These are phyloP conservation scores for Alopecurus myosuroides DNA, from an alignment of 176 grass and related monocot species.

Conservation along the genomic window DNA sequence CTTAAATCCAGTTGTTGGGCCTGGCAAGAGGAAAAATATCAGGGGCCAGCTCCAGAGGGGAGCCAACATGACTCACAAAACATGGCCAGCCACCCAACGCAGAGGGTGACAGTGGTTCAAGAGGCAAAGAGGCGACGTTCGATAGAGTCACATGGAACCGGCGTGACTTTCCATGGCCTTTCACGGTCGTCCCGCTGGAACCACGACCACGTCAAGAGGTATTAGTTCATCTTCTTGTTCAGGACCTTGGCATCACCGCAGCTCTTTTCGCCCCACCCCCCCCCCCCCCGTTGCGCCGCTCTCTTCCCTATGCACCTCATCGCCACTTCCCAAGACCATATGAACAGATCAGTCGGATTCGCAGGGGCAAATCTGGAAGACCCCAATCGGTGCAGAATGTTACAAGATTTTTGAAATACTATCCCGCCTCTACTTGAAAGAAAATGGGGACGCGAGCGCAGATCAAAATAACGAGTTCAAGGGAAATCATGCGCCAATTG, in stretches of 20 bases:
- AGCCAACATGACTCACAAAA: too few relatives aligned
- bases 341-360: not conserved
- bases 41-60: too few relatives aligned
- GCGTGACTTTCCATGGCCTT: too few relatives aligned
- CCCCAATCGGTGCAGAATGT: not conserved
- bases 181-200: too few relatives aligned
- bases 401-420: not conserved
- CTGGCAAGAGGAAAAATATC: too few relatives aligned
- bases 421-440: not conserved
- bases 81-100: too few relatives aligned
- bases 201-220: too few relatives aligned
- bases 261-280: too few relatives aligned
- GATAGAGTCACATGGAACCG: too few relatives aligned
- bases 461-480: not conserved
- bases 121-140: too few relatives aligned
- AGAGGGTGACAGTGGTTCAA: too few relatives aligned
- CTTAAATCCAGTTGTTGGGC: too few relatives aligned
- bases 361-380: not conserved
- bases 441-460: not conserved
- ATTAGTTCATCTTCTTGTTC: slow-evolving; percentile 84
- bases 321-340: not conserved
- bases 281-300: not conserved
- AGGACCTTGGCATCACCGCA: slow-evolving; percentile 15
- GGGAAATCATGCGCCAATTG: not conserved
- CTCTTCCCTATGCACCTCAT: not conserved